Evolutionary conservation across 2,329 filamentous ascomycete species (phyloP), one percentile per base, ranked within the genome.

Genomic region (Claviceps spartinae): DNA sequence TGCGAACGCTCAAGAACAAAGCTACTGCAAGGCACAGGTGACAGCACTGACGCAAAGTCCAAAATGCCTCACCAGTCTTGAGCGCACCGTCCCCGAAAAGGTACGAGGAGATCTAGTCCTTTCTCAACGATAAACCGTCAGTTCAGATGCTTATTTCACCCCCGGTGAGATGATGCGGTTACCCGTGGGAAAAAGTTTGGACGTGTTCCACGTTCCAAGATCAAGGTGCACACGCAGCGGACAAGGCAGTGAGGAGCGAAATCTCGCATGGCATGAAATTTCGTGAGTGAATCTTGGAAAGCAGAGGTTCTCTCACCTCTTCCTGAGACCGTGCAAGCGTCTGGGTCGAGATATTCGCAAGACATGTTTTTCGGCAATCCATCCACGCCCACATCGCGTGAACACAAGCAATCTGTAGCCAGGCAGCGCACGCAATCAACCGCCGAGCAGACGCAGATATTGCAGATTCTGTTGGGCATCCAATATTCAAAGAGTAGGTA

Each of bases 1-100:
- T 37, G 8, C 22, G 22, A 18, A 30, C 9, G 30, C 30, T 34
- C 30, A 34, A 30, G 36, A 37, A 37, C 11, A 24, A 20, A 26
- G 49, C 49, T 50, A 38, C 41, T 50, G 49, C 49, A 50, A 50
- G 49, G 49, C 49, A 50, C 49, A 18, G 18, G 18, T 18, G 18
- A 18, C 18, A 20, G 46, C 46, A 24, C 47, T 9, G 37, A 42
- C 14, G 38, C 26, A 11, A 48, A 14, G 4, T 6, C 20, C 41
- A 43, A 22, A 6, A 24, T 24, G 18, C 41, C 41, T 43, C 41
- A 5, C 5, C 13, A 43, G 2, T 43, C 36, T n/a, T 26, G 11
- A 2, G 18, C 46, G 18, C 14, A 18, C 8, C 26, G 13, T 34
- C 26, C 4, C 5, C 7, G 34, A 20, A 11, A 14, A 20, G 9